Evolutionary conservation across 192 early-diverging fungal species (phyloP).

Genomic region (Rhizophagus sp.): DNA sequence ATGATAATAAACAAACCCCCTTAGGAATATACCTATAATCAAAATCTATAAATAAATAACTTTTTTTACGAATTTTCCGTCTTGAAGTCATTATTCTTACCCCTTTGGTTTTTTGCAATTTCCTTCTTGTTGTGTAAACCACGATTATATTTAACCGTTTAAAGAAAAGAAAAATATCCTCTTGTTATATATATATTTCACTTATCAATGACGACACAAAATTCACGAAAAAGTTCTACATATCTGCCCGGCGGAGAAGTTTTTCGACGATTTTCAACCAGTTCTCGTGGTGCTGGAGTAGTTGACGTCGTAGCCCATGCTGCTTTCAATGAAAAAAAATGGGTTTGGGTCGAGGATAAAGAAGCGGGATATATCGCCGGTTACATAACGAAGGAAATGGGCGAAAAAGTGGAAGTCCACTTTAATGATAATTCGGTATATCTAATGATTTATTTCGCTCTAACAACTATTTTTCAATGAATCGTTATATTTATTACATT

Average conservation of each 20-base stretch:
- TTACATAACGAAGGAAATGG: constrained; percentile 73
- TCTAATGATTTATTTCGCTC: neutral
- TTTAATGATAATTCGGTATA: constrained; percentile 77
- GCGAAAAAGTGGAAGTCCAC: constrained; percentile 72
- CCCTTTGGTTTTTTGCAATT: neutral
- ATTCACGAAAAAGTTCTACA: neutral
- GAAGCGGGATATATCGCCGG: constrained; percentile 88
- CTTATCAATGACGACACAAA: neutral
- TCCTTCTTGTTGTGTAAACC: neutral
- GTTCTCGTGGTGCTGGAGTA: constrained; percentile 37
- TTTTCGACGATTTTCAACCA: constrained; percentile 10
- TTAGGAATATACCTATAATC: too few relatives aligned
- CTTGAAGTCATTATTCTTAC: neutral
- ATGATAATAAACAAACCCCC: too few relatives aligned
- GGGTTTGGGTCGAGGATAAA: constrained; percentile 95
- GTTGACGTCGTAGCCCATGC: constrained; percentile 69
- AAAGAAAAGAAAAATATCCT: neutral
- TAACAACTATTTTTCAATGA: neutral
- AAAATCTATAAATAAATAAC: too few relatives aligned
- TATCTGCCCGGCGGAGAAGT: constrained; percentile 4
- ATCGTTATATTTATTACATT: neutral
- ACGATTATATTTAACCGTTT: neutral
- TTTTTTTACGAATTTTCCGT: too few relatives aligned
- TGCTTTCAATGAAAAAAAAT: constrained; percentile 92
- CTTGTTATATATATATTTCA: neutral